Percentiles rank a stretch among this genome's conserved stretches.
These are phyloP conservation scores for Ceratobasidium sp. DNA, from an alignment of 1,284 basidiomycete species.

Conservation along the genomic window DNA sequence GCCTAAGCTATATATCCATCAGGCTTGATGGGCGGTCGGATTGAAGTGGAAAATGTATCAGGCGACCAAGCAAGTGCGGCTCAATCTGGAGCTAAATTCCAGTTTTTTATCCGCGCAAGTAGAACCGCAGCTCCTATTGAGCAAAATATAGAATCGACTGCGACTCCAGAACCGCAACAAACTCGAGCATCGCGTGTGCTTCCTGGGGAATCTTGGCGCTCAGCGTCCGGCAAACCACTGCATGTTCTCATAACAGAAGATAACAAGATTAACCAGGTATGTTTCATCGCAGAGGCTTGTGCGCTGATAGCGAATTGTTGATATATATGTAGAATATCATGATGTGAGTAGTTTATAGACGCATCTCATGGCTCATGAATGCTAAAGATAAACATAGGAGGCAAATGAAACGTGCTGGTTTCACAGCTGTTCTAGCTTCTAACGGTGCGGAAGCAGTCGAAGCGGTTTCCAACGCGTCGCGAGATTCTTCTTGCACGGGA, in stretches of 20 bases:
- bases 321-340: constrained; percentile 42
- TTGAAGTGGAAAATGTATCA: constrained; percentile 43
- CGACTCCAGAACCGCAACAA: neutral
- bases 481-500: neutral
- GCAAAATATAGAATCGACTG: neutral
- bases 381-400: constrained; percentile 12
- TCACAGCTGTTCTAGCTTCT: constrained; percentile 44
- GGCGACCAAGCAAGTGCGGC: neutral
- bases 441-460: constrained; percentile 48
- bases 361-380: no score
- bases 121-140: neutral
- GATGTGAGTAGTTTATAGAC: constrained; percentile 41
- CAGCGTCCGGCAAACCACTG: neutral
- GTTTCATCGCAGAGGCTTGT: neutral
- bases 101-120: constrained; percentile 46
- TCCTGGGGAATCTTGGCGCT: neutral
- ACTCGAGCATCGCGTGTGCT: neutral
- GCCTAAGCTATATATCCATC: no score
- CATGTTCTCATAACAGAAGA: constrained; percentile 47
- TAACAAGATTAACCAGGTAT: constrained; percentile 44
- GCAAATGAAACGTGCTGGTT: constrained; percentile 46
- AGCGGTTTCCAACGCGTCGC: constrained; percentile 33
- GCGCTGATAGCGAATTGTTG: neutral
- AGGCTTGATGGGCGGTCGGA: constrained; percentile 47
- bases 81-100: constrained; percentile 46